phyloP scores from a whole-genome alignment of 73 alveolate genomes.

The Symbiodinium pilosum region DNA sequence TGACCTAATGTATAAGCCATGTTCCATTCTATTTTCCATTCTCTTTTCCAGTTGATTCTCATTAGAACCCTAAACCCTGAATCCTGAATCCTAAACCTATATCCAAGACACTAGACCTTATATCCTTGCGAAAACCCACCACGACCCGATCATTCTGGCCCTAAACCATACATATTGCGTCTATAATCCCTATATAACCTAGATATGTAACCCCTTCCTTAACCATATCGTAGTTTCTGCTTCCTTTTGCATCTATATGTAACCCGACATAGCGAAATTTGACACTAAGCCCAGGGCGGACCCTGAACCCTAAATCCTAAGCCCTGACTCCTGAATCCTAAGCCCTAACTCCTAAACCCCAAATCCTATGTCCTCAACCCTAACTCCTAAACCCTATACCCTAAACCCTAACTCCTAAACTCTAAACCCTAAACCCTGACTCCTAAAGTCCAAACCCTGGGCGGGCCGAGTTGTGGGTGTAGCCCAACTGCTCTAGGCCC shows the following conservation, averaged over 20 bases:
- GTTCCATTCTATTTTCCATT: no score
- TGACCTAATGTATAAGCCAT: no score
- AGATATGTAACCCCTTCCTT: no score
- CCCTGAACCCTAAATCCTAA: neutral
- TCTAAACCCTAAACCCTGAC: neutral
- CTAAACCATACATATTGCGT: no score
- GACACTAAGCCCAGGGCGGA: neutral
- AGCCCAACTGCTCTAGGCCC: neutral
- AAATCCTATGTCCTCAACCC: neutral
- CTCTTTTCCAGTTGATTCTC: no score
- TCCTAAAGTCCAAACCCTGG: neutral
- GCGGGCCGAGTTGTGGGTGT: constrained; percentile 1
- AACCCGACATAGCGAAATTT: neutral
- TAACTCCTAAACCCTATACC: neutral
- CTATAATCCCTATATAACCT: no score
- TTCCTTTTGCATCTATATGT: no score
- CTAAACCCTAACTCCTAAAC: neutral
- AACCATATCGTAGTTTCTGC: no score
- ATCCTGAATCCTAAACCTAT: neutral
- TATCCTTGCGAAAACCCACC: no score
- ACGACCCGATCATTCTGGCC: no score
- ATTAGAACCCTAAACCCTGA: no score
- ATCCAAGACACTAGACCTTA: no score
- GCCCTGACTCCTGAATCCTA: neutral
- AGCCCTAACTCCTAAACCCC: neutral